Evolutionary conservation across 345 rosid genomes (phyloP), one percentile per base, ranked within the genome.

Genomic region (Eucalyptus coolabah): DNA sequence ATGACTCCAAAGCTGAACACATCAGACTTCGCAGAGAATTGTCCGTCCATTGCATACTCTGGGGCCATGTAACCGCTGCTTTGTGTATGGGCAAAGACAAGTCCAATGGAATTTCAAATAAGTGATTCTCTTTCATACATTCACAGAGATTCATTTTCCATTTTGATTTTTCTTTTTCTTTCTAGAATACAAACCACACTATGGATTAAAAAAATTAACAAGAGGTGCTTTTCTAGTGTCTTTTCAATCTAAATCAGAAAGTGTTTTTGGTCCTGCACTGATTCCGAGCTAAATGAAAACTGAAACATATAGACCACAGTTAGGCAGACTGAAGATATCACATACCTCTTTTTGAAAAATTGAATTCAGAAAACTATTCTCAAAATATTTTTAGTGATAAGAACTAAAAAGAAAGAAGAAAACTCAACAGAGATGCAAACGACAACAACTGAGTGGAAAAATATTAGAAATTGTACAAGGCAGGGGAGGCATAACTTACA

Each of bases 1-100:
- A 90, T 9, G 67, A 91, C 92, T 21, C 92, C 94, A 23, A 90
- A 92, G 50, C 94, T 91, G 86, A 65, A 92, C 65, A 90, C 93
- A 40, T 92, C 92, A 1, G 93, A 90, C 67, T 91, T 92, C 4
- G 23, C 56, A 3, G 93, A 92, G 81, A 91, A 92, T 32, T 72
- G 88, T 54, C 94, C 94, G 1, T 86, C 50, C 92, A 91, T 90
- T 18, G 92, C 93, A 80, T 90, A 92, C 69, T 92, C 93, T 1
- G 91, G 89, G 45, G 93, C 87, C 93, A 92, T 91, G 42, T 92
- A 92, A 11, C 93, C 92, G 12, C 80, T 32, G 21, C 34, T 67
- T 67, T 16, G 40, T 17, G 80, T 40, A 67, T 5, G 34, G 23
- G 12, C 34, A 67, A 65, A 16, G n/a, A 65, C 77, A n/a, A n/a